phyloP scores from a whole-genome alignment of 225 moss, liverwort and hornwort genomes.

The Climacium dendroides region DNA sequence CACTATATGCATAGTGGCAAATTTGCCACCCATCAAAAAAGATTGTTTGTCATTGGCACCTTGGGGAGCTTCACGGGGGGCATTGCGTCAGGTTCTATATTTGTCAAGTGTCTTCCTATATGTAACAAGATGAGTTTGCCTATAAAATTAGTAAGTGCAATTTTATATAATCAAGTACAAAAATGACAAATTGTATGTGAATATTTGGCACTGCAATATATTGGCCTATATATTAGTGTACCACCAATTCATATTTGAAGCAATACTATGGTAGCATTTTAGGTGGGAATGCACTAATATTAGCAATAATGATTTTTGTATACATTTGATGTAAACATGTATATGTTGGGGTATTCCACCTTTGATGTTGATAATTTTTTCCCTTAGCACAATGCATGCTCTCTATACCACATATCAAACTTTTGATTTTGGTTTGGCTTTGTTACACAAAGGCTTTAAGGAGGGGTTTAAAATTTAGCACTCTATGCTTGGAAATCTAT shows the following conservation, averaged over 20 bases:
- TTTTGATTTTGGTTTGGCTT: background rate
- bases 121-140: no score
- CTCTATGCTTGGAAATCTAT: background rate
- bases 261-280: background rate
- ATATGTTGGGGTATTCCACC: background rate
- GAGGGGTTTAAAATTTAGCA: no score
- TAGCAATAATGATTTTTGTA: background rate
- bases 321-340: background rate
- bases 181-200: no score
- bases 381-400: background rate
- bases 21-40: no score
- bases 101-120: no score
- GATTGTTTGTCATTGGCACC: no score
- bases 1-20: accelerated
- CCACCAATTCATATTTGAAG: background rate
- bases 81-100: no score
- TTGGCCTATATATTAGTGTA: background rate
- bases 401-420: background rate
- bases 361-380: background rate
- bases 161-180: no score
- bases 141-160: no score
- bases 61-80: no score
- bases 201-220: background rate
- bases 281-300: background rate
- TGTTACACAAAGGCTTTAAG: background rate